Percentiles rank a stretch among this genome's conserved stretches.
These are phyloP conservation scores for Quercus phellos DNA, from an alignment of 331 rosid species.

Conservation along the genomic window DNA sequence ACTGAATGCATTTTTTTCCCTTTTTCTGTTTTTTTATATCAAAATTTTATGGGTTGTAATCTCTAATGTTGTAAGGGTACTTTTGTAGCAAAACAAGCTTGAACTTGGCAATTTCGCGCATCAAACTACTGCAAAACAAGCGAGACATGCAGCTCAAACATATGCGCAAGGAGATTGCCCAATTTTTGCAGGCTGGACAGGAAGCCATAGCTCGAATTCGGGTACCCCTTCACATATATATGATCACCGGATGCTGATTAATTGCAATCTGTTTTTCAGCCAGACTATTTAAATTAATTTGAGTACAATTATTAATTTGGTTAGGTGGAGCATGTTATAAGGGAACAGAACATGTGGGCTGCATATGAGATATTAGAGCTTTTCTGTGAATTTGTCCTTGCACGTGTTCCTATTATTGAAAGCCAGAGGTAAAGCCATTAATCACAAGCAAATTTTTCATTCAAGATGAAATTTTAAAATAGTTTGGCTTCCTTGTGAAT, in stretches of 20 bases:
- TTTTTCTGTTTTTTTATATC: not conserved
- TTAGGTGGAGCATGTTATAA: constrained; percentile 93
- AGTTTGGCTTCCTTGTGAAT: constrained; percentile 1
- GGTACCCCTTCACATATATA: constrained; percentile 41
- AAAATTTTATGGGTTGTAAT: not conserved
- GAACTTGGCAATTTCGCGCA: constrained; percentile 77
- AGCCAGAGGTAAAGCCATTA: constrained; percentile 58
- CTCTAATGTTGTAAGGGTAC: constrained; percentile 1
- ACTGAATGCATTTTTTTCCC: not conserved
- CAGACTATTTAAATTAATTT: not conserved
- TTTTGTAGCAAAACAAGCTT: constrained; percentile 83
- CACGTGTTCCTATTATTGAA: constrained; percentile 88
- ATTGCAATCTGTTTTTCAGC: not conserved
- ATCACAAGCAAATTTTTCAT: constrained; percentile 7
- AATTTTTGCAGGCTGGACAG: constrained; percentile 93
- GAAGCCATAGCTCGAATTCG: constrained; percentile 90
- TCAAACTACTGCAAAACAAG: constrained; percentile 92
- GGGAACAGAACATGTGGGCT: constrained; percentile 85
- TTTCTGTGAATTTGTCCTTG: constrained; percentile 91
- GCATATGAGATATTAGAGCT: constrained; percentile 94
- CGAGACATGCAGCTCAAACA: constrained; percentile 81
- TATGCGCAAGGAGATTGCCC: constrained; percentile 92
- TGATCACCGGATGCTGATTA: constrained; percentile 2
- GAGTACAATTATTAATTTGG: constrained; percentile 26
- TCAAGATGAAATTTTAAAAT: not conserved